Base-by-base conservation (phyloP, 441 rosid genomes). In the Jatropha multifida region DNA sequence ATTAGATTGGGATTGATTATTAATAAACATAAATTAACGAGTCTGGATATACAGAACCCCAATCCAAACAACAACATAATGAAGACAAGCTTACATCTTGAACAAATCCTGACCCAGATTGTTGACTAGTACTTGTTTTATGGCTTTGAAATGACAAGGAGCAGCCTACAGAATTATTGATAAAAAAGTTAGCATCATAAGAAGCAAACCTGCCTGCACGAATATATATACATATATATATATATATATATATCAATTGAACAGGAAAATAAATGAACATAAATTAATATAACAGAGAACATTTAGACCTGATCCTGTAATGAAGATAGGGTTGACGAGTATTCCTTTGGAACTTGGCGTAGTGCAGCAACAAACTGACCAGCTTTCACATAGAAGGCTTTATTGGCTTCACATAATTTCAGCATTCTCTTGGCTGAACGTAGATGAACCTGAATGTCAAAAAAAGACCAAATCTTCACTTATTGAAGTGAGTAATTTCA, bases 361-460 rank as follows among this genome's bases (percentile, higher is more conserved):
- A 94, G 41, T 23, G 97, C 85, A 58, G 93, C 88, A 70, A 91
- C 91, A 82, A 91, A 94, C 78, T 94, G 98, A 55, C 97, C 98
- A 44, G 98, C 98, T 89, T 94, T 94, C 76, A 89, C 86, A 71
- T 91, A 94, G 82, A 94, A 91, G 52, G 97, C 97, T 86, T 86
- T 94, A 74, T 92, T 94, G 49, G 79, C 82, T 81, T 92, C 93
- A 81, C 98, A 94, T 54, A 92, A 80, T 75, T 84, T 80, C 61
- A 81, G 84, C 75, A 94, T 81, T 80, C 97, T 85, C 81, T 80
- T 84, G 5, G 98, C 97, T 0, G 97, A 94, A 51, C 97, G 90
- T 52, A 87, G 77, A 83, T 94, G 97, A 81, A 94, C 90, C 97
- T 92, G 68, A 71, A 74, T 58, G 63, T 41, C 61, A 65, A 55